Evolutionary conservation across 345 rosid genomes (phyloP), one percentile per base, ranked within the genome.

Genomic region (Hypericum perforatum): DNA sequence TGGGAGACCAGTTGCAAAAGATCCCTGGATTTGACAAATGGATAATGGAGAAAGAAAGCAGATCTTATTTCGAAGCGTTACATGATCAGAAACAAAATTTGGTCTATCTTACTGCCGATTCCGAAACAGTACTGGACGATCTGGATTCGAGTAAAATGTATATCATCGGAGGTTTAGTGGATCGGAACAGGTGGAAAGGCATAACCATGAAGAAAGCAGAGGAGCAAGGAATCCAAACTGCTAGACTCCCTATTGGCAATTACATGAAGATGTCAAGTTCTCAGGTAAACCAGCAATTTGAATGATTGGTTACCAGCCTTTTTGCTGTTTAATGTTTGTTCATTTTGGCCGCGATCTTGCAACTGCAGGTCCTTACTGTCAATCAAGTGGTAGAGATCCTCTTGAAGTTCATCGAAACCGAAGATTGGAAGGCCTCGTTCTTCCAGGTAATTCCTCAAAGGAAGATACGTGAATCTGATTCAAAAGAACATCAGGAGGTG

Each of bases 361-460:
- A 46, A 45, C 8, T 12, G 0, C 78, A 92, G 97, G 91, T 92
- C 36, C 95, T 92, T 22, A 88, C 98, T 16, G 95, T 91, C 60
- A 91, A 91, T 71, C 98, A 91, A 74, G 98, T 91, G 57, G 47
- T 84, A 41, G 97, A 92, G 85, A 88, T 92, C 62, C 85, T 87
- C 32, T 84, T 88, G 5, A 77, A 78, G 77, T 92, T 68, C 70
- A 52, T 80, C 72, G 97, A 88, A 74, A 85, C 89, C 6, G 74
- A 56, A 70, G 89, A 87, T 66, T 84, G 96, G 98, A 82, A 79
- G 74, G 68, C 69, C 44, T 78, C 97, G 3, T 92, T 92, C 78
- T 88, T 85, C 64, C 77, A 83, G 49, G 97, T 85, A 43, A 88
- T 92, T 61, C 95, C 98, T 58, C 90, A 71, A 70, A 80, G 98